These are phyloP conservation scores for Penicillium sp. DNA, from an alignment of 2,329 filamentous ascomycete species.

Conservation along the genomic window DNA sequence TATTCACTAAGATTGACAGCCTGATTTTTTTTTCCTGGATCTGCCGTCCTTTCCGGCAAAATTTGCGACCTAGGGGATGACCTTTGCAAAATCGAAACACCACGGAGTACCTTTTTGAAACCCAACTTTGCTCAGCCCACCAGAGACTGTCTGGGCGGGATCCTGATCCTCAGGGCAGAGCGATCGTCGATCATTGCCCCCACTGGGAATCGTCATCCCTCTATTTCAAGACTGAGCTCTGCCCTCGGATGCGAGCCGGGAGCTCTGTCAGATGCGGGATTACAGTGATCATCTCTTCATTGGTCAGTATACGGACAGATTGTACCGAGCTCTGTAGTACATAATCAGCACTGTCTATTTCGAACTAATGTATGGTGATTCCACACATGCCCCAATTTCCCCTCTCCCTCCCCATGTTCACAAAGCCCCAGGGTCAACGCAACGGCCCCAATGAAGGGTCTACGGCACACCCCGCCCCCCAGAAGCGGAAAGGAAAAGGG, in stretches of 20 bases:
- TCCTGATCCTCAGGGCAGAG: not conserved
- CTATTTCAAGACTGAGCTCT: not conserved
- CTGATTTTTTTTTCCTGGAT: not conserved
- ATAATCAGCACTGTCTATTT: not conserved
- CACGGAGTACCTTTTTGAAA: not conserved
- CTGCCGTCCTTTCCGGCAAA: not conserved
- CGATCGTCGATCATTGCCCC: not conserved
- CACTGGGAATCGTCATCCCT: constrained; percentile 1
- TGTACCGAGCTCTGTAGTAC: not conserved
- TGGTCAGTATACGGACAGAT: not conserved
- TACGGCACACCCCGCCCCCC: not conserved
- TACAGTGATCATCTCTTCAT: not conserved
- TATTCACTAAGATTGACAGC: too few species aligned
- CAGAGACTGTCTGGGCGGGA: not conserved
- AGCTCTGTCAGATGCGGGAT: not conserved
- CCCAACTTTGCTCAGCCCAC: not conserved
- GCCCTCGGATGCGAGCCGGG: not conserved
- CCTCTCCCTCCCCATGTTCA: too few species aligned
- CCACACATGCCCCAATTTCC: too few species aligned
- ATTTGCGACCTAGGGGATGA: not conserved
- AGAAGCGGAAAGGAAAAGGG: not conserved
- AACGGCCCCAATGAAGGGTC: not conserved
- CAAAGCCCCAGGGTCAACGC: not conserved
- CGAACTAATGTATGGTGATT: too few species aligned
- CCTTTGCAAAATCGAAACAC: not conserved